Evolutionary conservation across 2,329 filamentous ascomycete genomes (phyloP), one percentile per base, ranked within the genome.

Genomic region (Neophaeococcomyces mojaviensis): DNA sequence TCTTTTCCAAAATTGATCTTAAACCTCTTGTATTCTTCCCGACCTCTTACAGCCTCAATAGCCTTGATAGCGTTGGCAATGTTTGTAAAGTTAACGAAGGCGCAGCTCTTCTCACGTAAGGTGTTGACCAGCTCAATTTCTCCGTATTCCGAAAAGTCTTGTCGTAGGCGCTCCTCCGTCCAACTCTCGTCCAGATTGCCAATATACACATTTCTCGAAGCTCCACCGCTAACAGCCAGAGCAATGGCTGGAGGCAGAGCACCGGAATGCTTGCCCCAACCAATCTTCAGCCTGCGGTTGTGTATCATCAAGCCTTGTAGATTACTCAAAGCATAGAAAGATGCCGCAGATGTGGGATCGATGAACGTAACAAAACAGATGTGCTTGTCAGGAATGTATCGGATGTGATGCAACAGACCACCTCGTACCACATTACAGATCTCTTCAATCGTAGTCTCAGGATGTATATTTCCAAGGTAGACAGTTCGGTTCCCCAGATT

Each of bases 1-100:
- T 98, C 92, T 72, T 98, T 98, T 68, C 92, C 92, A 64, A 98
- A 98, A 73, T 98, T 98, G 65, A 98, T 90, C 77, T 98, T 98
- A 81, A 98, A 98, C 59, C 92, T 83, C 68, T 82, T 87, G 76
- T 98, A 98, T 61, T 98, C 92, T 35, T 97, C 92, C 62, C 89
- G 88, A 61, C 88, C 86, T 48, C 92, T 82, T 54, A 98, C 82
- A 18, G 89, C 92, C 68, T 98, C 92, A 55, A 98, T 98, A 1
- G 92, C 92, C 73, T 98, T 98, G 74, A 98, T 98, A 41, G 92
- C 92, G 59, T 98, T 98, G 62, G 92, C 92, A 63, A 98, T 98
- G 71, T 98, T 98, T 63, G 92, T 98, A 66, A 98, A 98, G 72
- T 98, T 98, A 65, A 98, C 92, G 64, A 98, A 98, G 0, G 92